Conservation (phyloP, 2,329 filamentous ascomycete species). For the Colletotrichum lindemuthianum region DNA sequence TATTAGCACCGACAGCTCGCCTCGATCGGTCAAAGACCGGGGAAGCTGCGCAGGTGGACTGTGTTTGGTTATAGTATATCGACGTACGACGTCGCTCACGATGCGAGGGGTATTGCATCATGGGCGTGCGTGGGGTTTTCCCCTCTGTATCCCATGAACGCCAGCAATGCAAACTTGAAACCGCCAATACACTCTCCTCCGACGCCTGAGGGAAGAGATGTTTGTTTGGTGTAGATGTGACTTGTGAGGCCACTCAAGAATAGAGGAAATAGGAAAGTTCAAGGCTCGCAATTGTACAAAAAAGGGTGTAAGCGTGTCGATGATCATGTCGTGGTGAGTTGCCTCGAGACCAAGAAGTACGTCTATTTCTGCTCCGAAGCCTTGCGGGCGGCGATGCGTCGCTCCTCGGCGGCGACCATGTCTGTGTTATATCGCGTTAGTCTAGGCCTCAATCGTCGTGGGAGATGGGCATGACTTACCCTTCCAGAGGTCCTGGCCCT, state of each 20-base stretch:
- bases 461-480: conserved; percentile 58
- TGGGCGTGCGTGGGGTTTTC: neutral
- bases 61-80: no score
- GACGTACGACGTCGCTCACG: no score
- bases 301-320: neutral
- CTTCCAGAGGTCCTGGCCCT: conserved; percentile 93
- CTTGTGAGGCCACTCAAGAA: neutral
- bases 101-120: neutral
- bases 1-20: no score
- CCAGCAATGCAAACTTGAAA: conserved; percentile 18
- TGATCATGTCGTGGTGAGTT: neutral
- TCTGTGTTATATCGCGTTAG: conserved; percentile 58
- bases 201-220: conserved; percentile 5
- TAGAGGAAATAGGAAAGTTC: neutral
- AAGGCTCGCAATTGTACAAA: conserved; percentile 24
- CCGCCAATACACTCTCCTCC: conserved; percentile 10
- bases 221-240: neutral
- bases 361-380: conserved; percentile 34
- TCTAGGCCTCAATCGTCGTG: neutral
- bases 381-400: conserved; percentile 57
- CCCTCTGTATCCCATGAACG: conserved; percentile 4
- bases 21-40: no score
- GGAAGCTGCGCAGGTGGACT: no score
- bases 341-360: neutral
- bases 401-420: conserved; percentile 85